Evolutionary conservation across 2,329 filamentous ascomycete genomes (phyloP), one percentile per base, ranked within the genome.

Genomic region (Eurotiales sp.): DNA sequence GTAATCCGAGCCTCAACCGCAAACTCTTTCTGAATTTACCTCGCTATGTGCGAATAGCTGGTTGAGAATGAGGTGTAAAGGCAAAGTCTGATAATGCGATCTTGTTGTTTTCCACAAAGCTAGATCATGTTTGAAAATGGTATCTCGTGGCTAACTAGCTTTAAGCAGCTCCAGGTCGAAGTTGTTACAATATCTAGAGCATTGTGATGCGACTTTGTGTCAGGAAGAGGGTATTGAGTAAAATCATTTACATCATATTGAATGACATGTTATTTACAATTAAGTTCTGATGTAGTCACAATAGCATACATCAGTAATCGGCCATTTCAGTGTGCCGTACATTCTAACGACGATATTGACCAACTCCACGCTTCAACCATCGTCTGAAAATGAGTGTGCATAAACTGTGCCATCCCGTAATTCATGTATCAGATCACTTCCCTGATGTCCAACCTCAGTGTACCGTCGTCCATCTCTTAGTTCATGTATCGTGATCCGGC

Each of bases 1-100:
- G 71, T 73, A 73, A 73, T 66, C 69, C 67, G 66, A 73, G 60
- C 57, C 69, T 70, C 68, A 73, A 68, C 70, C 69, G 70, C 69
- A 58, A 30, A 50, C 59, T 11, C 6, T 15, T 40, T 46, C 25
- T 14, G 52, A 55, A 30, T 23, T 34, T 34, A 43, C 43, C 45
- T 47, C 15, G 22, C 49, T 51, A 48, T 30, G 43, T 52, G 47
- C 53, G 5, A 39, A 53, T 55, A 46, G 70, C 69, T 72, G 71
- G 70, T 71, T 57, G 69, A 67, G 71, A 64, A 61, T 73, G 71
- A 67, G 68, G 69, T 68, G 45, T 55, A 63, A 64, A 66, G 70
- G 70, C 69, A 72, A 69, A 71, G 64, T 72, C 70, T 72, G 70
- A 72, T 62, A 53, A 51, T 30, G 19, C 10, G 19, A 17, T 36